phyloP scores from a whole-genome alignment of 2,329 filamentous ascomycete genomes.

The Setomelanomma holmii region DNA sequence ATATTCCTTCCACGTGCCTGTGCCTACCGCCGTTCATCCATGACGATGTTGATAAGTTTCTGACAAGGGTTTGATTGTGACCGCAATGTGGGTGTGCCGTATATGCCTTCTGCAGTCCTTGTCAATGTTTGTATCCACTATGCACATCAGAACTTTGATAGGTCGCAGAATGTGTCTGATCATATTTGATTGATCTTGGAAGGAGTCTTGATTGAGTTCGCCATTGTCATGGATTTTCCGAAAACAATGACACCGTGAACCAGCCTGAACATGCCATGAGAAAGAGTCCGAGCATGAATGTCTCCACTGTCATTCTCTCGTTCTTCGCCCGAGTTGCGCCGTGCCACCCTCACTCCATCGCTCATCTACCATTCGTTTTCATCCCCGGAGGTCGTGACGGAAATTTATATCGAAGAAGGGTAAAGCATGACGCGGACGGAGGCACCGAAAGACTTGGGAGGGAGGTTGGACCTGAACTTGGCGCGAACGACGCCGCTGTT shows the following conservation, averaged over 20 bases:
- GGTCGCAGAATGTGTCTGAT: slow-evolving; percentile 27
- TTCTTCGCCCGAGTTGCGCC: slow-evolving; percentile 39
- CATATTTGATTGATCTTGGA: slow-evolving; percentile 47
- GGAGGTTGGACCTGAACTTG: slow-evolving; percentile 96
- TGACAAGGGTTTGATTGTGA: too few species aligned
- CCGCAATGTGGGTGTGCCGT: too few species aligned
- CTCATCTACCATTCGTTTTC: slow-evolving; percentile 32
- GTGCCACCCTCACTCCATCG: slow-evolving; percentile 34
- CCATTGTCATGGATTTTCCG: slow-evolving; percentile 46
- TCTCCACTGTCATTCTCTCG: slow-evolving; percentile 39
- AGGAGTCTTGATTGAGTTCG: slow-evolving; percentile 48
- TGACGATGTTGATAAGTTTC: too few species aligned
- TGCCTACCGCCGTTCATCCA: too few species aligned
- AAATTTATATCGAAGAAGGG: slow-evolving; percentile 92
- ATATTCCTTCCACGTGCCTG: too few species aligned
- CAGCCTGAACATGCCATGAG: slow-evolving; percentile 48
- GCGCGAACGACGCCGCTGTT: slow-evolving; percentile 98
- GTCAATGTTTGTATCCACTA: background rate
- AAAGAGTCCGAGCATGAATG: slow-evolving; percentile 43
- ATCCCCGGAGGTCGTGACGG: slow-evolving; percentile 36
- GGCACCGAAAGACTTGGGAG: slow-evolving; percentile 85
- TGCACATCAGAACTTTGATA: background rate
- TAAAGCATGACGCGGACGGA: slow-evolving; percentile 97
- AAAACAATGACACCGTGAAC: slow-evolving; percentile 48
- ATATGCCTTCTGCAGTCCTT: background rate